phyloP scores from a whole-genome alignment of 495 filamentous ascomycete species.

The Neurospora discreta region DNA sequence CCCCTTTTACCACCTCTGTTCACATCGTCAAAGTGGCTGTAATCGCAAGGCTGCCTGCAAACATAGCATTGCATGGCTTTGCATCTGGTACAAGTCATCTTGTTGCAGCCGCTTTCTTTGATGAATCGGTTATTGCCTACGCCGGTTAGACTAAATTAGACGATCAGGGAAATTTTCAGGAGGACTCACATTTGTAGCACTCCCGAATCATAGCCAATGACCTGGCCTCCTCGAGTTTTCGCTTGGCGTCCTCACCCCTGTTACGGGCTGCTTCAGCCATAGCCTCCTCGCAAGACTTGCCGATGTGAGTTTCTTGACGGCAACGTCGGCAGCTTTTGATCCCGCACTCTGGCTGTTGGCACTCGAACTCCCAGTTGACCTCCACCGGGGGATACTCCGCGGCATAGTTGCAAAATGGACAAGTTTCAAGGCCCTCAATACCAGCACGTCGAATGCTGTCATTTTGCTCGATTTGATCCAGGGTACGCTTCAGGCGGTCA shows the following conservation, averaged over 20 bases:
- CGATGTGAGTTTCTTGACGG: constrained; percentile 60
- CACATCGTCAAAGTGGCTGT: constrained; percentile 41
- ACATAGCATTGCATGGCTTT: constrained; percentile 58
- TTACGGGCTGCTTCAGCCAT: constrained; percentile 33
- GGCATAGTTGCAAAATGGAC: constrained; percentile 77
- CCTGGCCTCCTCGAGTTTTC: constrained; percentile 73
- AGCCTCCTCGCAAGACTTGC: constrained; percentile 58
- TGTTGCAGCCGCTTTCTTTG: constrained; percentile 77
- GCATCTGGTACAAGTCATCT: constrained; percentile 57
- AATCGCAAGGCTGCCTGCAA: constrained; percentile 50
- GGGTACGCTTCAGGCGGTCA: constrained; percentile 37
- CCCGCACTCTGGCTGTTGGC: constrained; percentile 53
- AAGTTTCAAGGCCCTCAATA: constrained; percentile 54
- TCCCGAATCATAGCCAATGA: constrained; percentile 63
- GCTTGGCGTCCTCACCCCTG: constrained; percentile 45
- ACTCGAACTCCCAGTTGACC: constrained; percentile 65
- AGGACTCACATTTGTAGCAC: constrained; percentile 51
- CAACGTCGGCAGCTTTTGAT: constrained; percentile 66
- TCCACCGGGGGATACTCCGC: constrained; percentile 57
- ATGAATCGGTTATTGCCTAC: constrained; percentile 50
- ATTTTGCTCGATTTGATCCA: constrained; percentile 61
- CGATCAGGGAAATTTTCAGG: not conserved
- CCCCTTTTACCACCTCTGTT: constrained; percentile 31
- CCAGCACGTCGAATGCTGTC: constrained; percentile 52
- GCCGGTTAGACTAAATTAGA: constrained; percentile 15